Conservation (phyloP, 306 rosid genomes). For the Rubus idaeus region DNA sequence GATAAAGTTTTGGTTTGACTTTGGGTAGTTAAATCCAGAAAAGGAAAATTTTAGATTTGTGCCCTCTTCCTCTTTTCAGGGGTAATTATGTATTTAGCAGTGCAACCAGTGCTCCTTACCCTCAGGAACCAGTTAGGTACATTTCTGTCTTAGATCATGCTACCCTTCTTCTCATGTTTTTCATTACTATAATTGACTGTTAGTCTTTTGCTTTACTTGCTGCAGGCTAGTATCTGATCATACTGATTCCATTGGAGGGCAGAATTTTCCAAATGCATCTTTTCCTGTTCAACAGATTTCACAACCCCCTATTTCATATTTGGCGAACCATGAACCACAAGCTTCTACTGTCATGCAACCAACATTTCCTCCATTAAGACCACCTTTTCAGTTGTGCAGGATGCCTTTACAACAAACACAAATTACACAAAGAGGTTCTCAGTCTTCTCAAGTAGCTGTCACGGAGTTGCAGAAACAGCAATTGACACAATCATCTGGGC, state of each 20-base stretch:
- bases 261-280: conserved; percentile 45
- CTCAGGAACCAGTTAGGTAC: conserved; percentile 68
- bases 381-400: conserved; percentile 45
- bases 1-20: conserved; percentile 10
- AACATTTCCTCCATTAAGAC: conserved; percentile 43
- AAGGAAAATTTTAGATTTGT: background rate
- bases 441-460: conserved; percentile 43
- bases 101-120: conserved; percentile 38
- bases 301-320: conserved; percentile 47
- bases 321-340: conserved; percentile 58
- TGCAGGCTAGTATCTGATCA: conserved; percentile 55
- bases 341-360: conserved; percentile 40
- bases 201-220: conserved; percentile 10
- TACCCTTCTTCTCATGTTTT: background rate
- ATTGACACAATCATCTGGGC: conserved; percentile 36
- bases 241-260: conserved; percentile 52
- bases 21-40: background rate
- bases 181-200: background rate
- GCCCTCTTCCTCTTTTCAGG: conserved; percentile 44
- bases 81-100: conserved; percentile 36
- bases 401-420: conserved; percentile 44
- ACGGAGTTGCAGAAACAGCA: conserved; percentile 56
- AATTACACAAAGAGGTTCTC: conserved; percentile 39
- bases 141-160: conserved; percentile 13
- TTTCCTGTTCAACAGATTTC: conserved; percentile 43